phyloP scores from a whole-genome alignment of 257 asterid genomes.

The Lycium barbarum region DNA sequence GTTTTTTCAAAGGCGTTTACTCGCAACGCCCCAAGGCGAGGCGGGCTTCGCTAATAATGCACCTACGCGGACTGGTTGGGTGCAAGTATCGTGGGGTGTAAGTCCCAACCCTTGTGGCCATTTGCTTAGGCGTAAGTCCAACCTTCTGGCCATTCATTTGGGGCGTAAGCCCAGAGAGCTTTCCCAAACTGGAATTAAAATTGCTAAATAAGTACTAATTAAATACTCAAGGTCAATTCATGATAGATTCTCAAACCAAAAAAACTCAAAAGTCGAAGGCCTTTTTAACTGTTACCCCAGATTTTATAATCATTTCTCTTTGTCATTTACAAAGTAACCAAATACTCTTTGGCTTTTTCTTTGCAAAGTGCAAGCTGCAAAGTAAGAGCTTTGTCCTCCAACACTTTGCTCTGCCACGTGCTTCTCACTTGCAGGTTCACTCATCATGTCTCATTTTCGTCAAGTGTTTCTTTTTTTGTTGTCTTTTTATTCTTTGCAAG shows the following conservation, averaged over 20 bases:
- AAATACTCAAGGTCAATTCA: too few species aligned
- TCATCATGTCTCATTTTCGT: not conserved
- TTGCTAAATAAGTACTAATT: not conserved
- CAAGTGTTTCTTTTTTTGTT: not conserved
- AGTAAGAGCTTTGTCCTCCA: too few species aligned
- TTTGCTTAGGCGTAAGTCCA: not conserved
- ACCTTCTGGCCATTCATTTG: not conserved
- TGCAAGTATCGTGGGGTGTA: not conserved
- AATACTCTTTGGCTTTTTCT: too few species aligned
- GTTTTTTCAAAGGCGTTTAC: not conserved
- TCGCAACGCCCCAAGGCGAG: not conserved
- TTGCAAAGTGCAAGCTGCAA: too few species aligned
- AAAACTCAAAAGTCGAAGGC: too few species aligned
- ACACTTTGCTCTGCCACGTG: too few species aligned
- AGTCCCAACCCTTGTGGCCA: not conserved
- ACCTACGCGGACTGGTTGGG: not conserved
- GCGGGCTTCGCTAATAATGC: not conserved
- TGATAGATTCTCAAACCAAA: too few species aligned
- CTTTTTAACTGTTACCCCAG: too few species aligned
- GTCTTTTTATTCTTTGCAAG: too few species aligned
- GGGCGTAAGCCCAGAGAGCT: not conserved
- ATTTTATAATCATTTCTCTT: too few species aligned
- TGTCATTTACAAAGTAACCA: too few species aligned
- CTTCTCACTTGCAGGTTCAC: too few species aligned
- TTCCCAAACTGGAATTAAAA: not conserved